These are phyloP conservation scores for Apiospora marii DNA, from an alignment of 2,329 filamentous ascomycete species.

Conservation along the genomic window DNA sequence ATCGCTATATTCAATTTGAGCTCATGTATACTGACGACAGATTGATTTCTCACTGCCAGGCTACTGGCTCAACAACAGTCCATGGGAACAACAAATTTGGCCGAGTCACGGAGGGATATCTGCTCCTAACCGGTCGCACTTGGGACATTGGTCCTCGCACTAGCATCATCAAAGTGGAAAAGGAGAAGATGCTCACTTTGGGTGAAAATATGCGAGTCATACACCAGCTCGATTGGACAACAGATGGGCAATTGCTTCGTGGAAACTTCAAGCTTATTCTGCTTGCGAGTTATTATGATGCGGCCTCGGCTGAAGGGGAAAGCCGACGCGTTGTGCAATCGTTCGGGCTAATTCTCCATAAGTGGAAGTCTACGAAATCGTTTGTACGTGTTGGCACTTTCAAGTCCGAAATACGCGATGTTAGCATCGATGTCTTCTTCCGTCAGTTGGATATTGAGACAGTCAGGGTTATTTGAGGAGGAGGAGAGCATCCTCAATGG, in stretches of 20 bases:
- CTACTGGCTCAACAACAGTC: not conserved
- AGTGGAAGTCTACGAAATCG: not conserved
- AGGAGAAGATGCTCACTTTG: too few relatives aligned
- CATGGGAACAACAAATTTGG: not conserved
- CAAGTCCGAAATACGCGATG: not conserved
- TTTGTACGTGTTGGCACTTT: not conserved
- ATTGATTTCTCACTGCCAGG: too few relatives aligned
- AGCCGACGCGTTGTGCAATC: too few relatives aligned
- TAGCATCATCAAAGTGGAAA: too few relatives aligned
- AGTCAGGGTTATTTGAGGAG: not conserved
- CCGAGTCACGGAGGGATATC: not conserved
- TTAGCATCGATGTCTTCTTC: not conserved
- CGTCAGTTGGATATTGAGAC: not conserved
- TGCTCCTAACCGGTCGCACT: not conserved
- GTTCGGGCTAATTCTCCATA: not conserved
- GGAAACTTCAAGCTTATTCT: not conserved
- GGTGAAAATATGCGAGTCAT: too few relatives aligned
- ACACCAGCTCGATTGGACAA: too few relatives aligned
- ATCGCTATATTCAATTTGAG: not conserved
- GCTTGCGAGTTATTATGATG: not conserved
- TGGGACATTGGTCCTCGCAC: not conserved
- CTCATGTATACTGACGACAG: too few relatives aligned
- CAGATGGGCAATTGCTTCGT: not conserved
- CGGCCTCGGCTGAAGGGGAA: too few relatives aligned
- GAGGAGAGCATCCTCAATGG: not conserved